These are phyloP conservation scores for Corynespora cassiicola DNA, from an alignment of 2,329 filamentous ascomycete species.

Conservation along the genomic window DNA sequence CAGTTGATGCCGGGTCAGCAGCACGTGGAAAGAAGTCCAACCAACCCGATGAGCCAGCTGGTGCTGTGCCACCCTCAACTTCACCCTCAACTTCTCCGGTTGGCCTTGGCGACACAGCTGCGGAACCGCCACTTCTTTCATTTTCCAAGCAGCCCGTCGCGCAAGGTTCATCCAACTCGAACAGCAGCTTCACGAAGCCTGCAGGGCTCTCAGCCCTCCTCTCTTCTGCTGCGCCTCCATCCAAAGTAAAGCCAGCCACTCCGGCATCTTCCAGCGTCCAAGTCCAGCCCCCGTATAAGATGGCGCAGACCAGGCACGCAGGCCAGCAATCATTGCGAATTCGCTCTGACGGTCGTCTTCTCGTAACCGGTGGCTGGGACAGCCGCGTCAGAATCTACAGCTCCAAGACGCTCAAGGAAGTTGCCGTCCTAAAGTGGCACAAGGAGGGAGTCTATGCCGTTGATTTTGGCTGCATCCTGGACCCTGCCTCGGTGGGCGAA, in stretches of 20 bases:
- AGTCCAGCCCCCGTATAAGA: slow-evolving; percentile 60
- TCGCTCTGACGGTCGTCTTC: slow-evolving; percentile 80
- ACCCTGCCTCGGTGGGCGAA: slow-evolving; percentile 1
- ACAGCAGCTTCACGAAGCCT: slow-evolving; percentile 5
- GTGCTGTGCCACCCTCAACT: too few species aligned
- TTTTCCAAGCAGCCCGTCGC: slow-evolving; percentile 25
- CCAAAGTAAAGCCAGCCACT: slow-evolving; percentile 12
- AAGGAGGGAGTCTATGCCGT: slow-evolving; percentile 84
- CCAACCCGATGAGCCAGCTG: too few species aligned
- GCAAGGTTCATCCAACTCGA: slow-evolving; percentile 1
- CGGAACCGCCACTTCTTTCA: slow-evolving; percentile 9
- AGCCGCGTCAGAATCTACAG: slow-evolving; percentile 81
- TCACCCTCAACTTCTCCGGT: too few species aligned
- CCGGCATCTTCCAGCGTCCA: slow-evolving; percentile 8
- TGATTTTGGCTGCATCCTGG: slow-evolving; percentile 66
- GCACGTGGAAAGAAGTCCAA: too few species aligned
- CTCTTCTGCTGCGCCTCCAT: slow-evolving; percentile 13
- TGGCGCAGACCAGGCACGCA: slow-evolving; percentile 80
- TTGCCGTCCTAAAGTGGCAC: slow-evolving; percentile 96
- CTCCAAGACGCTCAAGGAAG: slow-evolving; percentile 78
- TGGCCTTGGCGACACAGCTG: too few species aligned
- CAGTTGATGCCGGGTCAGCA: too few species aligned
- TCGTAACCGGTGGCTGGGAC: slow-evolving; percentile 95
- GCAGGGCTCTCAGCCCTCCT: slow-evolving; percentile 35
- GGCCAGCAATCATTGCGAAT: slow-evolving; percentile 84